These are phyloP conservation scores for Enterocytospora artemiae DNA, from an alignment of 371 early-diverging fungal species.

Conservation along the genomic window DNA sequence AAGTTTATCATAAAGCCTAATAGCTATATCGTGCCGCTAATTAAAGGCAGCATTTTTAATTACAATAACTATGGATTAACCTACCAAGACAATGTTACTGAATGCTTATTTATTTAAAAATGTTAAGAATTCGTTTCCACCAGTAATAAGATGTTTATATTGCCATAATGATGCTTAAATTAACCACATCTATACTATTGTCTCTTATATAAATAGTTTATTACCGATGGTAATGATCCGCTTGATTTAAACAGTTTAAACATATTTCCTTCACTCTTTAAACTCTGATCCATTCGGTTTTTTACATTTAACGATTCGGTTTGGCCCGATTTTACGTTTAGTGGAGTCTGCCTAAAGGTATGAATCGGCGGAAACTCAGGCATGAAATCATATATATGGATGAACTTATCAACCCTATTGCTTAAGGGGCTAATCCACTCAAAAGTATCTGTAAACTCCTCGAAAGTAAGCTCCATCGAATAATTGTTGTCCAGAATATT, in stretches of 20 bases:
- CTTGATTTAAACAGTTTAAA: conserved; percentile 41
- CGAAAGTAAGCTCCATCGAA: no score
- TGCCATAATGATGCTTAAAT: no score
- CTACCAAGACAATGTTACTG: no score
- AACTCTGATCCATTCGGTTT: conserved; percentile 53
- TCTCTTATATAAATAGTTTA: conserved; percentile 40
- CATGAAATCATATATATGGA: conserved; percentile 57
- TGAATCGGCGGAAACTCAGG: conserved; percentile 56
- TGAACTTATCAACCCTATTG: conserved; percentile 44
- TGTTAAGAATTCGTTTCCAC: no score
- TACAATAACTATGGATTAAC: no score
- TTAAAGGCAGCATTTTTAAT: no score
- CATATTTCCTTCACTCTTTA: conserved; percentile 50
- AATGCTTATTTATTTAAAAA: no score
- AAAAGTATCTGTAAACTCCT: background rate
- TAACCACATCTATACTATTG: no score
- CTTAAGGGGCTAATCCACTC: conserved; percentile 32
- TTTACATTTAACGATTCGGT: conserved; percentile 47
- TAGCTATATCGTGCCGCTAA: no score
- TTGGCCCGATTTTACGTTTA: conserved; percentile 34
- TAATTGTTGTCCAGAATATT: no score
- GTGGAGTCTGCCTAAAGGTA: conserved; percentile 51
- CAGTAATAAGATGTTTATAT: no score
- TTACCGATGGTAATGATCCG: conserved; percentile 35
- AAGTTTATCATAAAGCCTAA: background rate